Evolutionary conservation across 345 rosid genomes (phyloP), one percentile per base, ranked within the genome.

Genomic region (Brassica juncea): DNA sequence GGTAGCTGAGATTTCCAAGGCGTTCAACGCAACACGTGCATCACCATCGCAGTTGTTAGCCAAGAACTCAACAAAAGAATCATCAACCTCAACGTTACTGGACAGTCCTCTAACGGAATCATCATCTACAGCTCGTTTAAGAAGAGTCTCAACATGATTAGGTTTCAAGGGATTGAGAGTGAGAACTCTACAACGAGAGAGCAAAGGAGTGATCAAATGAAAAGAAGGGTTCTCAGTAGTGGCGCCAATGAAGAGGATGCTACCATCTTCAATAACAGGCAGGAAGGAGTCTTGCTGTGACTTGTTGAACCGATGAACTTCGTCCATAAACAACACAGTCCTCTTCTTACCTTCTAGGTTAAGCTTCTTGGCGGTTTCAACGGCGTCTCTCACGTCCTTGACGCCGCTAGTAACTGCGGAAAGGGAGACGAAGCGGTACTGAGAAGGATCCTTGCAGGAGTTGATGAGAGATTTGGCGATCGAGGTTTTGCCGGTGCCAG

Each of bases 161-260:
- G 97, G 94, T 66, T 88, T 85, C 61, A 93, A 80, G 0, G 97
- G 92, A 66, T 81, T 81, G 31, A 93, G 88, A 6, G 90, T 85
- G 27, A 91, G 88, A 55, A 91, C 86, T 67, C 91, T 84, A 54
- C 97, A 89, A 49, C 97, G 89, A 0, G 98, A 90, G 82, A 91
- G 82, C 81, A 93, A 72, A 0, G 98, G 94, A 2, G 94, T 88
- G 30, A 90, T 87, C 84, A 91, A 84, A 84, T 93, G 98, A 37
- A 91, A 93, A 5, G 93, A 89, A 0, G 97, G 98, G 78, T 93
- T 93, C 89, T 93, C 98, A 0, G 97, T 91, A 5, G 98, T 93
- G 12, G 97, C 97, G 16, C 97, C 98, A 16, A 93, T 68, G 71
- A 93, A 91, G 16, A 91, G 87, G 39, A 93, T 88, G 70, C 87